A percentile compares a stretch with the other conserved stretches of the same genome.
Evolutionary conservation across 495 filamentous ascomycete species (phyloP).

Genomic region (Hyaloscypha variabilis): DNA sequence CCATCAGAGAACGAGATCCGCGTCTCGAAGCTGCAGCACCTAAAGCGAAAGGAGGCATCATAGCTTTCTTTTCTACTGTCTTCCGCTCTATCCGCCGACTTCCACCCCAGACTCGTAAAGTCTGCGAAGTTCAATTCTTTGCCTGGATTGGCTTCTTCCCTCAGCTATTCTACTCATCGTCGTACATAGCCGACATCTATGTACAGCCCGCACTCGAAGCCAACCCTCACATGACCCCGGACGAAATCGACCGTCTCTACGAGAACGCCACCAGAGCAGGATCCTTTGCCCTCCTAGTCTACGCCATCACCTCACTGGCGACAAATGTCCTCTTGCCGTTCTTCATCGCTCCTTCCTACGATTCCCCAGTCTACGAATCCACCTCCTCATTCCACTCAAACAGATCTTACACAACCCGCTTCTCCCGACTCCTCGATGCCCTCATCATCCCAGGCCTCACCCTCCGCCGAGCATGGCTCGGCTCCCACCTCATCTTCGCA

Average conservation of each 20-base stretch:
- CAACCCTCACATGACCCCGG: constrained; percentile 73
- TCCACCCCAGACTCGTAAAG: constrained; percentile 76
- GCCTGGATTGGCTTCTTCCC: constrained; percentile 97
- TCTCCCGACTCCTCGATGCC: constrained; percentile 46
- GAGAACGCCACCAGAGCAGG: constrained; percentile 81
- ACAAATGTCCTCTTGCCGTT: constrained; percentile 82
- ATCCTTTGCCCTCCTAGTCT: constrained; percentile 84
- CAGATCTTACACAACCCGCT: constrained; percentile 39
- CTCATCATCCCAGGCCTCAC: constrained; percentile 80
- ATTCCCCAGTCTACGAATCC: constrained; percentile 37
- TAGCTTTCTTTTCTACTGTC: constrained; percentile 77
- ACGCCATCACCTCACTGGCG: constrained; percentile 77
- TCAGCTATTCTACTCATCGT: constrained; percentile 91
- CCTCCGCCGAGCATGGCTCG: constrained; percentile 81
- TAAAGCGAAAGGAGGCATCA: constrained; percentile 60
- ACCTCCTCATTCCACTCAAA: constrained; percentile 8
- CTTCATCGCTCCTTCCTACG: constrained; percentile 76
- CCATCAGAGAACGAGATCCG: constrained; percentile 79
- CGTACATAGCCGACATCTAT: constrained; percentile 89
- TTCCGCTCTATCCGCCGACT: constrained; percentile 74
- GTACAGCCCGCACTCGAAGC: constrained; percentile 75
- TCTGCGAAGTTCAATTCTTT: constrained; percentile 86
- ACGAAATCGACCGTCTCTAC: constrained; percentile 75
- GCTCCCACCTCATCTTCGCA: constrained; percentile 80
- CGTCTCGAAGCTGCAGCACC: constrained; percentile 64